A percentile compares a stretch with the other conserved stretches of the same genome.
Conservation (phyloP, 805 yeast genomes). For the Candida cerambycidarum region DNA sequence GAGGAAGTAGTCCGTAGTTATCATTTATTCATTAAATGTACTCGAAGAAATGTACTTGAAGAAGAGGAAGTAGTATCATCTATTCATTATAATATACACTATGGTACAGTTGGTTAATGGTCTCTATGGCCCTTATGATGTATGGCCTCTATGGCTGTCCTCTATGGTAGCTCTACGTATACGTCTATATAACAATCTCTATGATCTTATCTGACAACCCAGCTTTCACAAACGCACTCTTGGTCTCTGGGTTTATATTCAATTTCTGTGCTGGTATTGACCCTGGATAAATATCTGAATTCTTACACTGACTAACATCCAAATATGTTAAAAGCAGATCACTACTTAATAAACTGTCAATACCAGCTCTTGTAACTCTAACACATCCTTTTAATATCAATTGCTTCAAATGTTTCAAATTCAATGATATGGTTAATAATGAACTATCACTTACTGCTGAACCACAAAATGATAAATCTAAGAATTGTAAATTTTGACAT, state of each 20-base stretch:
- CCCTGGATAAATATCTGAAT: conserved; percentile 64
- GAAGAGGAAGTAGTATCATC: too few species aligned
- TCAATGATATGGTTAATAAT: conserved; percentile 56
- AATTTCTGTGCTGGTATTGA: conserved; percentile 57
- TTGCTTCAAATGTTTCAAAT: conserved; percentile 47
- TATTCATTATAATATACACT: conserved; percentile 10
- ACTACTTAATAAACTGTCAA: conserved; percentile 63
- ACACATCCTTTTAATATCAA: conserved; percentile 67
- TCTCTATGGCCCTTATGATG: too few species aligned
- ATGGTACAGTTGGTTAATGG: too few species aligned
- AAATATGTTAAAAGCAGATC: conserved; percentile 51
- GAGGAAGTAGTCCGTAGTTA: too few species aligned
- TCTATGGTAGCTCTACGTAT: too few species aligned
- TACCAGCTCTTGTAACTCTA: conserved; percentile 75
- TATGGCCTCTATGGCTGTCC: too few species aligned
- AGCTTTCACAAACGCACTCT: conserved; percentile 58
- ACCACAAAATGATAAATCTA: conserved; percentile 74
- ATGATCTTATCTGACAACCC: conserved; percentile 54
- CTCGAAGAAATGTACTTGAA: too few species aligned
- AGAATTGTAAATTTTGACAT: conserved; percentile 52
- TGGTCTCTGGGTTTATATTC: conserved; percentile 49
- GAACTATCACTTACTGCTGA: conserved; percentile 77
- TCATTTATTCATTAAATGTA: too few species aligned
- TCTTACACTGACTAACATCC: conserved; percentile 70
- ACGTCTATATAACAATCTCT: conserved; percentile 52